These are phyloP conservation scores for Pseudonitzschia pungens DNA, from an alignment of 108 stramenopile genomes.

Conservation along the genomic window DNA sequence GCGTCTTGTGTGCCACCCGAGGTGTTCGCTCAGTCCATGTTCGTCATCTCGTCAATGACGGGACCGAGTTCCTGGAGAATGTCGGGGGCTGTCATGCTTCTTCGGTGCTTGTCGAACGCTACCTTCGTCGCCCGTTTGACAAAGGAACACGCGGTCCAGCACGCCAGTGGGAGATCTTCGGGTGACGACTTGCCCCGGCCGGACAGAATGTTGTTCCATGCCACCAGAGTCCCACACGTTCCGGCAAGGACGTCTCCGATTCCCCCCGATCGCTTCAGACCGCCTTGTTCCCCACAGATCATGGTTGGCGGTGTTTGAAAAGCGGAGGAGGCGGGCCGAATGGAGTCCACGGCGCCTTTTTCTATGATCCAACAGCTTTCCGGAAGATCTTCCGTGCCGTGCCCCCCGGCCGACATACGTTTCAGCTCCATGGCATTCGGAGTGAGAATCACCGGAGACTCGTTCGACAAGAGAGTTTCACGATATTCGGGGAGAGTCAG, in stretches of 20 bases:
- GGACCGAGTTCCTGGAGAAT: constrained; percentile 67
- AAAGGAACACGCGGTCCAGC: constrained; percentile 77
- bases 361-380: constrained; percentile 22
- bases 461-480: constrained; percentile 23
- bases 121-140: constrained; percentile 69
- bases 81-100: constrained; percentile 89
- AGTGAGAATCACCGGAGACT: constrained; percentile 76
- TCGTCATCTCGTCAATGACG: constrained; percentile 61
- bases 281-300: constrained; percentile 75
- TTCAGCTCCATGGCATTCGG: constrained; percentile 93
- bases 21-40: neutral
- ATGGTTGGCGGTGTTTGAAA: constrained; percentile 32
- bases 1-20: too few species aligned
- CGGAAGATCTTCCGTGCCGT: neutral
- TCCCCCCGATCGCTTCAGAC: constrained; percentile 94
- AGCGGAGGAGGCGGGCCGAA: constrained; percentile 16
- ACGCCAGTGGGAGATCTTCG: constrained; percentile 47
- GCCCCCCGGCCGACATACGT: constrained; percentile 41
- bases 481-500: constrained; percentile 64
- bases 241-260: constrained; percentile 95
- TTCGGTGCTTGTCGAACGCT: constrained; percentile 68
- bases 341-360: constrained; percentile 38
- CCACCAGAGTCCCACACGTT: constrained; percentile 70
- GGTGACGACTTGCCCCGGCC: constrained; percentile 15
- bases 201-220: constrained; percentile 70